A percentile compares a stretch with the other conserved stretches of the same genome.
phyloP scores from a whole-genome alignment of 352 stramenopile genomes.

The Pythium coloratum region DNA sequence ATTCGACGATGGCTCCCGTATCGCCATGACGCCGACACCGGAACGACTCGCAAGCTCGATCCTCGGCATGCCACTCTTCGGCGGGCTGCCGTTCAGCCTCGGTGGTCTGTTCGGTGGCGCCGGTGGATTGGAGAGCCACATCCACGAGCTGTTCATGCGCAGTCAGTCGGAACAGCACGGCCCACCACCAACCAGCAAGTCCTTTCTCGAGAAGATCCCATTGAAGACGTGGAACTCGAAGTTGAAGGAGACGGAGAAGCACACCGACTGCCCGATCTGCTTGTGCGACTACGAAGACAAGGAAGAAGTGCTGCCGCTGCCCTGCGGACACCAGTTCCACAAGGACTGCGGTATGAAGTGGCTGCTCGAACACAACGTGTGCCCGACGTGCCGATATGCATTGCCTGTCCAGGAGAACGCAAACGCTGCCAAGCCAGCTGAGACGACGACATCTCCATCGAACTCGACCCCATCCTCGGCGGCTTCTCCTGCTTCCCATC shows the following conservation, averaged over 20 bases:
- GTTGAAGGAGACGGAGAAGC: constrained; percentile 43
- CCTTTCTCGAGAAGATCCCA: constrained; percentile 65
- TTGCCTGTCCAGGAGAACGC: constrained; percentile 48
- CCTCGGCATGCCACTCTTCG: constrained; percentile 31
- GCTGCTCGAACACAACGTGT: constrained; percentile 79
- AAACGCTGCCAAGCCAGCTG: constrained; percentile 17
- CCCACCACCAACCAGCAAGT: constrained; percentile 66
- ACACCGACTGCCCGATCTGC: constrained; percentile 77
- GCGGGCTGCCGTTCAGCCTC: constrained; percentile 26
- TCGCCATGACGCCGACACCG: constrained; percentile 51
- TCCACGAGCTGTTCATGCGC: constrained; percentile 72
- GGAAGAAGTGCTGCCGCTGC: constrained; percentile 62
- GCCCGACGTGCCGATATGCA: constrained; percentile 69
- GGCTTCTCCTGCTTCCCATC: constrained; percentile 6
- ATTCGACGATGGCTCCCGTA: constrained; percentile 50
- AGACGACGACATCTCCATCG: background rate
- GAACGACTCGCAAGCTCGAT: constrained; percentile 39
- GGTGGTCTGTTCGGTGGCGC: constrained; percentile 10
- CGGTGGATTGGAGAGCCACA: constrained; percentile 31
- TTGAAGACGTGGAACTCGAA: constrained; percentile 53
- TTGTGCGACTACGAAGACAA: constrained; percentile 71
- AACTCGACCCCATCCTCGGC: background rate
- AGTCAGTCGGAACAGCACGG: constrained; percentile 61
- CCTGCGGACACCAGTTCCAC: constrained; percentile 78
- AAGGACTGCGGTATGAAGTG: constrained; percentile 74